Base-by-base conservation (phyloP, 2,329 filamentous ascomycete genomes). In the Cladosporium sp. region DNA sequence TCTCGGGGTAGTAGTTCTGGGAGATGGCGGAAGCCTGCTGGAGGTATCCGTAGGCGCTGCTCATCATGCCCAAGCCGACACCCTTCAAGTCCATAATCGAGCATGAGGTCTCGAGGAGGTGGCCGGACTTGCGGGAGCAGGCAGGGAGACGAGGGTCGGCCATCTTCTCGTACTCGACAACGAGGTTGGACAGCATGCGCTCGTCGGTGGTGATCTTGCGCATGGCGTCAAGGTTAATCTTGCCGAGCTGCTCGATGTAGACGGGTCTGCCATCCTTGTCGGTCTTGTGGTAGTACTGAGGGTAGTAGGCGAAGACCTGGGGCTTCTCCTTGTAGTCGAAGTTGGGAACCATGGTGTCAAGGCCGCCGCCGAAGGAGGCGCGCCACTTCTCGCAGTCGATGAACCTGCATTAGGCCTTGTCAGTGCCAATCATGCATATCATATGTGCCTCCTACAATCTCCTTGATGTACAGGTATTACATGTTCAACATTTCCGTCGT, bases 1-100 rank as follows among this genome's bases (percentile, higher is more conserved):
- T 90, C 82, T 99, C 94, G 7, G 94, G 94, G 79, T 99, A 99
- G 85, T 97, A 96, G 83, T 97, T 96, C 78, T 97, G 94, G 64
- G 90, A 96, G 77, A 99, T 90, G 73, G 80, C 86, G 34, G 91
- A 94, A 45, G 91, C 91, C 72, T 88, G 84, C 69, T 85, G 85
- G 66, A 99, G 84, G 79, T 97, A 97, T 56, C 85, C 83, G 80
- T 95, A 96, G 58, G 97, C 93, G 61, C 88, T 88, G 61, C 85
- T 83, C 42, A 90, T 86, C 76, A 89, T 94, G 72, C 81, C 82
- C 66, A 97, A 78, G 59, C 90, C 90, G 22, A 99, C 92, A 61
- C 92, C 92, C 80, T 96, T 96, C 74, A 97, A 83, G 76, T 99
- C 94, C 88, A 97, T 94, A 77, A 99, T 91, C 63, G 90, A 93